Percentiles rank a stretch among this genome's conserved stretches.
Conservation (phyloP, 164 flowering plant species). For the Umbellularia californica region DNA sequence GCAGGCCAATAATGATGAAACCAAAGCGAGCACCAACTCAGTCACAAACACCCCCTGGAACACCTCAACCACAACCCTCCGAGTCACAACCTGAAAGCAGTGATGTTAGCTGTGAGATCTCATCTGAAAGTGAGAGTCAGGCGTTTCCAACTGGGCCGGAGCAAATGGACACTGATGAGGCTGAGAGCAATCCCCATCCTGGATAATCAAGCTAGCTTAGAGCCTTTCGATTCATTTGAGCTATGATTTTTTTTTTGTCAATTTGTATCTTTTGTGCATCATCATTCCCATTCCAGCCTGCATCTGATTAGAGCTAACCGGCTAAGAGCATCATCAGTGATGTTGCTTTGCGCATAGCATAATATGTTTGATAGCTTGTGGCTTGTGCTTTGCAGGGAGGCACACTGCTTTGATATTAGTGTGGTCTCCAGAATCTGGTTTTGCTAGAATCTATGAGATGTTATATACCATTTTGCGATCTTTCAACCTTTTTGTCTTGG, state of each 20-base stretch:
- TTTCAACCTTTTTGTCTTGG: background rate
- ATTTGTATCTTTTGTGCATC: background rate
- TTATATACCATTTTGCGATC: background rate
- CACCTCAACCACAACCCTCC: conserved; percentile 40
- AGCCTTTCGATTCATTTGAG: background rate
- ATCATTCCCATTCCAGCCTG: conserved; percentile 3
- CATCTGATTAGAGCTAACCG: background rate
- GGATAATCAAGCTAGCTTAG: conserved; percentile 8
- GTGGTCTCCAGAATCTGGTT: conserved; percentile 21
- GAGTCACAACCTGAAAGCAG: conserved; percentile 35
- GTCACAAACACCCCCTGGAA: conserved; percentile 42
- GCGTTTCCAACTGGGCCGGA: conserved; percentile 46
- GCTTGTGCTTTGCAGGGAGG: background rate
- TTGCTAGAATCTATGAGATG: conserved; percentile 10
- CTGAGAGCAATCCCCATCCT: conserved; percentile 27
- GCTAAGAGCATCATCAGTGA: background rate
- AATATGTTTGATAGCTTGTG: background rate
- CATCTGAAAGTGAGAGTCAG: conserved; percentile 33
- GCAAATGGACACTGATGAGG: conserved; percentile 71
- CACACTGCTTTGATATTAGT: background rate
- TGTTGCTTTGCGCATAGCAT: background rate
- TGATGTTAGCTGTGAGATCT: conserved; percentile 32
- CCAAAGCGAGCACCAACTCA: conserved; percentile 61
- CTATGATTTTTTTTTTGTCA: background rate
- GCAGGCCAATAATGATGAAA: conserved; percentile 81